Percentiles rank a stretch among this genome's conserved stretches.
Conservation (phyloP, 140 eudicot species). For the Senecio squalidus region DNA sequence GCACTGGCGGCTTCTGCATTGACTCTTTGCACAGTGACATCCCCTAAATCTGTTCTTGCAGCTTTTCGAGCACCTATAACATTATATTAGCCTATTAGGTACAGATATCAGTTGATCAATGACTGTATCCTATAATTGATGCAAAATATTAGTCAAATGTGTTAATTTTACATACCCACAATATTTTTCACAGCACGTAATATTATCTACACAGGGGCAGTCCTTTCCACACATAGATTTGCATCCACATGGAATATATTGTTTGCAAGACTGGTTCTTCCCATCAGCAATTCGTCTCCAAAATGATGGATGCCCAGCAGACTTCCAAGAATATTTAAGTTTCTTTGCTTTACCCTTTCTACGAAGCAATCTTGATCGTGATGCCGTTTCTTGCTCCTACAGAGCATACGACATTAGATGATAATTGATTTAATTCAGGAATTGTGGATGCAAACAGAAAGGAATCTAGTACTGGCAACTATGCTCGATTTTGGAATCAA, state of each 20-base stretch:
- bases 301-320: conserved; percentile 85
- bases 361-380: conserved; percentile 73
- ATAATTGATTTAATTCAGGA: neutral
- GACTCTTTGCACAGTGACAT: conserved; percentile 99
- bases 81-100: conserved; percentile 4
- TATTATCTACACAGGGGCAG: conserved; percentile 78
- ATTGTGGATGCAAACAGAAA: too few relatives aligned
- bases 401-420: neutral
- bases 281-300: conserved; percentile 91
- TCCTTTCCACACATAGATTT: conserved; percentile 74
- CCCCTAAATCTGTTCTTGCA: conserved; percentile 96
- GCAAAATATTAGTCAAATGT: neutral
- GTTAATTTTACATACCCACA: conserved; percentile 64
- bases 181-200: conserved; percentile 93
- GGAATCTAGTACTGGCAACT: too few relatives aligned
- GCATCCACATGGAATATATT: conserved; percentile 84
- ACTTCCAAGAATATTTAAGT: conserved; percentile 80
- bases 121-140: neutral
- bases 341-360: conserved; percentile 75
- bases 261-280: conserved; percentile 67
- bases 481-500: neutral
- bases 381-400: conserved; percentile 52
- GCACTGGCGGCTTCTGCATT: conserved; percentile 95
- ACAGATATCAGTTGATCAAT: conserved; percentile 5
- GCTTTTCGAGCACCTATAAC: conserved; percentile 84